Percentiles rank a stretch among this genome's conserved stretches.
Evolutionary conservation across 805 yeast species (phyloP).

Genomic region (Teunomyces stri): DNA sequence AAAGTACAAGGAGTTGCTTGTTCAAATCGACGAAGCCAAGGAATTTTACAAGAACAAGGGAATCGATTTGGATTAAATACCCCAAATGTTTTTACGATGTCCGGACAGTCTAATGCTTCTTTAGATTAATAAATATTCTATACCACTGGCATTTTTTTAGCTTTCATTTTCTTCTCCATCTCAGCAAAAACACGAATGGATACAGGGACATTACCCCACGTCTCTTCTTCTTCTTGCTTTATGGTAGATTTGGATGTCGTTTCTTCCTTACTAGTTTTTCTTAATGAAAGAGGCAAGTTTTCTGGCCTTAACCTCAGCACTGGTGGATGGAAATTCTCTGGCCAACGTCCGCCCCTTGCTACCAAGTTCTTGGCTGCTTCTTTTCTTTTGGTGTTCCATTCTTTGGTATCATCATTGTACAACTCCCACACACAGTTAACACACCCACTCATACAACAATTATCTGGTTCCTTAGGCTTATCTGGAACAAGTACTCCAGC

Average conservation of each 20-base stretch:
- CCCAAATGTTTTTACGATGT: not conserved
- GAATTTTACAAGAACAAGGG: constrained; percentile 54
- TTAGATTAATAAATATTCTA: constrained; percentile 4
- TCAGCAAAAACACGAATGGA: constrained; percentile 80
- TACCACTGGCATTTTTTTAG: constrained; percentile 18
- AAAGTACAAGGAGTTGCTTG: constrained; percentile 60
- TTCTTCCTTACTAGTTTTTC: constrained; percentile 18
- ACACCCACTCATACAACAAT: constrained; percentile 98
- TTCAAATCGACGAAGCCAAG: constrained; percentile 62
- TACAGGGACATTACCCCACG: constrained; percentile 60
- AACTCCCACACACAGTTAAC: constrained; percentile 96
- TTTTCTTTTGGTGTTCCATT: constrained; percentile 65
- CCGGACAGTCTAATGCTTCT: not conserved
- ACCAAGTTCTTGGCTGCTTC: constrained; percentile 50
- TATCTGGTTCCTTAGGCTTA: constrained; percentile 87
- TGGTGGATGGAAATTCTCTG: constrained; percentile 43
- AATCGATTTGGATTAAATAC: constrained; percentile 43
- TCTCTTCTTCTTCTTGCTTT: constrained; percentile 21
- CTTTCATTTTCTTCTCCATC: constrained; percentile 66
- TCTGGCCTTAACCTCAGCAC: constrained; percentile 25
- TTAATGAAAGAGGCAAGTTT: constrained; percentile 36
- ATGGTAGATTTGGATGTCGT: constrained; percentile 13
- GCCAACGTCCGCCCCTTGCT: constrained; percentile 43
- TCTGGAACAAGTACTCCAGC: constrained; percentile 76
- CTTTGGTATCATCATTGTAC: constrained; percentile 80